Evolutionary conservation across 371 early-diverging fungal genomes (phyloP).

Genomic region (Cokeromyces recurvatus): DNA sequence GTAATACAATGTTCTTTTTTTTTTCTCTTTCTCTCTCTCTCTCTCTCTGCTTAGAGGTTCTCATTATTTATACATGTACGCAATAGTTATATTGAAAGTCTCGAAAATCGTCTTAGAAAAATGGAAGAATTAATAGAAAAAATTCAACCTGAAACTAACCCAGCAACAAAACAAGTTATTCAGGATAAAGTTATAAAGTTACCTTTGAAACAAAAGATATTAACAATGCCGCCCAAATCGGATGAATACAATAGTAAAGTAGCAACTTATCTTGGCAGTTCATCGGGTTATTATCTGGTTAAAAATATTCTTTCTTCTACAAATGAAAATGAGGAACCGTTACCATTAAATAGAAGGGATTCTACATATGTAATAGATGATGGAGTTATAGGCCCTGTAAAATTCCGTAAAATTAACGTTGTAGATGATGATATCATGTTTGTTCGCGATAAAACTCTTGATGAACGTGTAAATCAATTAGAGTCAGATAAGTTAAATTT

Average conservation of each 20-base stretch:
- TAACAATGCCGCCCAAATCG: too few species aligned
- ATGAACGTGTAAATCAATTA: slow-evolving; percentile 18
- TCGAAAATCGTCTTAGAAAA: slow-evolving; percentile 34
- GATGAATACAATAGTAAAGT: slow-evolving; percentile 8
- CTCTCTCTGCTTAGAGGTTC: too few species aligned
- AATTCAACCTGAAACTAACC: slow-evolving; percentile 5
- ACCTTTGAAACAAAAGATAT: too few species aligned
- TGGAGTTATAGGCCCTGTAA: too few species aligned
- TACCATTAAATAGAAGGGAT: slow-evolving; percentile 16
- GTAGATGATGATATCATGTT: slow-evolving; percentile 36
- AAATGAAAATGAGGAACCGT: background rate
- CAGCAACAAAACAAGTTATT: too few species aligned
- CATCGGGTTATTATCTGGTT: slow-evolving; percentile 42
- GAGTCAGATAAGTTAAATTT: slow-evolving; percentile 15
- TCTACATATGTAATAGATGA: too few species aligned
- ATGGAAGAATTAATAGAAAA: slow-evolving; percentile 32
- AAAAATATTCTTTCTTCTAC: slow-evolving; percentile 17
- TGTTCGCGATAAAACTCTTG: slow-evolving; percentile 28
- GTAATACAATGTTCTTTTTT: too few species aligned
- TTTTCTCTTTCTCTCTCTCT: too few species aligned
- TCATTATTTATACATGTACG: too few species aligned
- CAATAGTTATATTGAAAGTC: slow-evolving; percentile 41
- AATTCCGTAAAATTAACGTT: too few species aligned
- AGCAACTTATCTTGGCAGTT: slow-evolving; percentile 40
- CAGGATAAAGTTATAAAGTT: too few species aligned